phyloP scores from a whole-genome alignment of 192 early-diverging fungal species.

The Podila minutissima region DNA sequence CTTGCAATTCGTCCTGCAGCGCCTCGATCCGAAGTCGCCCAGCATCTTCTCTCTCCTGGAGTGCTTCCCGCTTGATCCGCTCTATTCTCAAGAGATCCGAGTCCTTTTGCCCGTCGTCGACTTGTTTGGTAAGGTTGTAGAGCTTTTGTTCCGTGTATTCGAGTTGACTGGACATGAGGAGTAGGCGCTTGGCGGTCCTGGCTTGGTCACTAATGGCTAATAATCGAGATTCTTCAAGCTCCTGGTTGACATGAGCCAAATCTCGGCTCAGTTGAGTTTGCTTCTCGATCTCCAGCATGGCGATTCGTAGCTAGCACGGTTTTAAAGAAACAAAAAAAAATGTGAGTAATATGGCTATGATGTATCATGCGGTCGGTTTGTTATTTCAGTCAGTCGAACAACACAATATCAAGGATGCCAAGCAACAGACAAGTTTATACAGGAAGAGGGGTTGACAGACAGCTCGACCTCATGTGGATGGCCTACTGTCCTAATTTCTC shows the following conservation, averaged over 20 bases:
- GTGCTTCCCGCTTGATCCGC: slow-evolving; percentile 41
- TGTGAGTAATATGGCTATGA: too few species aligned
- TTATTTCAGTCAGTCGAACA: too few species aligned
- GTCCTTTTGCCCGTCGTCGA: slow-evolving; percentile 36
- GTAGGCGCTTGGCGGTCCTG: slow-evolving; percentile 32
- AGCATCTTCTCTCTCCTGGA: slow-evolving; percentile 46
- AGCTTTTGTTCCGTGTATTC: slow-evolving; percentile 43
- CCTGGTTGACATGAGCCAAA: slow-evolving; percentile 30
- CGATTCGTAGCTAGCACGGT: slow-evolving; percentile 14
- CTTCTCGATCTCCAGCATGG: slow-evolving; percentile 49
- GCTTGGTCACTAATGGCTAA: slow-evolving; percentile 42
- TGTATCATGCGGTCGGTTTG: too few species aligned
- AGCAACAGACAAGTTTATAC: too few species aligned
- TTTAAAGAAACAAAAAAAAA: too few species aligned
- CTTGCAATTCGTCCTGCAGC: slow-evolving; percentile 40
- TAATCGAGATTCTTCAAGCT: slow-evolving; percentile 42
- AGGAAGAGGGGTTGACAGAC: too few species aligned
- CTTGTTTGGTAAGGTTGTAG: slow-evolving; percentile 28
- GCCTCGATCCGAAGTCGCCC: slow-evolving; percentile 35
- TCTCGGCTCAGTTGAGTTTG: slow-evolving; percentile 25
- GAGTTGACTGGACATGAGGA: slow-evolving; percentile 40
- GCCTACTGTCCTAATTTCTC: too few species aligned
- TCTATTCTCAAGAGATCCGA: slow-evolving; percentile 46
- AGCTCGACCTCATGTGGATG: too few species aligned
- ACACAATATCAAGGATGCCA: too few species aligned